Percentiles rank a stretch among this genome's conserved stretches.
phyloP scores from a whole-genome alignment of 2,329 filamentous ascomycete genomes.

The Diplocarpon rosae region DNA sequence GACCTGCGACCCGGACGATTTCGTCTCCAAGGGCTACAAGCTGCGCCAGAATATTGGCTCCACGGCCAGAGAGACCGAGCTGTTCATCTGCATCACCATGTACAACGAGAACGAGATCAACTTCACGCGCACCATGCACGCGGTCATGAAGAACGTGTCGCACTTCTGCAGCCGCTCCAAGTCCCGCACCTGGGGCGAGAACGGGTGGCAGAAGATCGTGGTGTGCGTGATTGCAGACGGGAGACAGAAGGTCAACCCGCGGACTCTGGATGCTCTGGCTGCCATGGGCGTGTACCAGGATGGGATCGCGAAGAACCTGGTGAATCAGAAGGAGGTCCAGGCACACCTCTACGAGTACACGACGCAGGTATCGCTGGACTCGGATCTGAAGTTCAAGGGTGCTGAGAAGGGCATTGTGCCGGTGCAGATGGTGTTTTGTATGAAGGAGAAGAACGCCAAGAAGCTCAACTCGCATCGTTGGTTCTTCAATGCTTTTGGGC shows the following conservation, averaged over 20 bases:
- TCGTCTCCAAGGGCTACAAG: constrained; percentile 79
- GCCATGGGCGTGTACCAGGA: constrained; percentile 98
- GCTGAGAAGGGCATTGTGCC: constrained; percentile 98
- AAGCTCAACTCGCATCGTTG: constrained; percentile 97
- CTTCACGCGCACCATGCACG: constrained; percentile 97
- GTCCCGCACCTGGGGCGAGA: constrained; percentile 91
- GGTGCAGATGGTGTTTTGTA: constrained; percentile 94
- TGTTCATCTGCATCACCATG: constrained; percentile 97
- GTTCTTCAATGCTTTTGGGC: constrained; percentile 98
- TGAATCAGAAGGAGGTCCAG: constrained; percentile 91
- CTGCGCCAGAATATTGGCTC: constrained; percentile 80
- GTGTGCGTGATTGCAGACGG: constrained; percentile 95
- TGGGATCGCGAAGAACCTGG: constrained; percentile 95
- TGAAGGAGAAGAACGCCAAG: constrained; percentile 96
- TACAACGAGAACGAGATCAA: constrained; percentile 97
- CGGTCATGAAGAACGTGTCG: constrained; percentile 94
- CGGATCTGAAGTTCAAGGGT: constrained; percentile 96
- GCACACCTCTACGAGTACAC: constrained; percentile 99
- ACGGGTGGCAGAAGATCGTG: constrained; percentile 98
- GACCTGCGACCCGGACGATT: constrained; percentile 96
- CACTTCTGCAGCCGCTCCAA: constrained; percentile 91
- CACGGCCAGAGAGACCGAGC: constrained; percentile 78
- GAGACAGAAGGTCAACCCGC: constrained; percentile 82
- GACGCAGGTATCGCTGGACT: constrained; percentile 90
- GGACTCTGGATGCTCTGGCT: constrained; percentile 86